Base-by-base conservation (phyloP, 139 green algal genomes). In the Coccomyxa sp. region DNA sequence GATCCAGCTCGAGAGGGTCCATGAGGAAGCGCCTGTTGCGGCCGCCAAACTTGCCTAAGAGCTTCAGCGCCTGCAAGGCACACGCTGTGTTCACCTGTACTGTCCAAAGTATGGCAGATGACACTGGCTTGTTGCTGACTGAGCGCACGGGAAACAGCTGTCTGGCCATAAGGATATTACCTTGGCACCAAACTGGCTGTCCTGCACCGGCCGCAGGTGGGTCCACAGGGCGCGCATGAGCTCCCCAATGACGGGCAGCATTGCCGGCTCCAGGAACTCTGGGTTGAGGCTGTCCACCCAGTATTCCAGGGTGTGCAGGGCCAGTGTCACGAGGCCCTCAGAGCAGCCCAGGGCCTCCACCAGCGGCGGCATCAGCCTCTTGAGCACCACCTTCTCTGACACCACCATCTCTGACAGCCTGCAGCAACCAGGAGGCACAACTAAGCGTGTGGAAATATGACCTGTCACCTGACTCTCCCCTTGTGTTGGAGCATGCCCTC, bases 21-120 rank as follows among this genome's bases (percentile, higher is more conserved):
- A 84, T 78, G 50, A 98, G 84, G 80, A 93, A 97, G 58, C 93
- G 88, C 24, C 96, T 89, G 82, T 95, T 96, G 41, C 95, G 88
- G 10, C 96, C 96, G 33, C 96, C 96, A 74, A 99, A 90, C 86
- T 99, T 99, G 38, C 96, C 96, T 33, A 99, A 90, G 77, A 99
- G 85, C 78, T 93, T 88, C 70, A 93, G 85, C 14, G 86, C 87
- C 73, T 77, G 70, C 35, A 39, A 73, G 68, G 68, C 8, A 35
- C 68, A 39, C 8, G 68, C 68, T 31, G 50, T 31, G 22, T 18
- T 3, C 22, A 7, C 22, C 18, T 64, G 50, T 31, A 18, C 27
- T 64, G 5, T 64, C 44, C 22, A 22, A 64, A 64, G 27, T 31
- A 12, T 64, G 2, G 50, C 50, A 64, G 18, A 64, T 64, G 5